Conservation (phyloP, 116 monocot species). For the Cymodocea nodosa region DNA sequence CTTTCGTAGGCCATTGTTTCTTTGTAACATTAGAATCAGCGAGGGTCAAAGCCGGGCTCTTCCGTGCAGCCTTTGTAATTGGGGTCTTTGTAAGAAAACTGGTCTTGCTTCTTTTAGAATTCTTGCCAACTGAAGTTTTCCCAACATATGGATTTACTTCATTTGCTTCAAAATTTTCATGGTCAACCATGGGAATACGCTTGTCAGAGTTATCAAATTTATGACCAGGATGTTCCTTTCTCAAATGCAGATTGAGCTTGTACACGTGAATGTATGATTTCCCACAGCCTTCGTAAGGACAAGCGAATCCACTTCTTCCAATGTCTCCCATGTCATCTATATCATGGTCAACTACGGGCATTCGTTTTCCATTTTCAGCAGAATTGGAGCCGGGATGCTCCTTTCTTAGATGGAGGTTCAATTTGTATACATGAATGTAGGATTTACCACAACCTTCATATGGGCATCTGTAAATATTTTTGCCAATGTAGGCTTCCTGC, state of each 20-base stretch:
- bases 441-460: conserved; percentile 68
- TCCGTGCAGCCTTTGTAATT: conserved; percentile 21
- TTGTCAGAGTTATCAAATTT: conserved; percentile 32
- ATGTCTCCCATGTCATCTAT: not conserved
- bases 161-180: conserved; percentile 5
- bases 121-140: conserved; percentile 19
- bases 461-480: conserved; percentile 39
- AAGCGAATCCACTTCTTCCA: conserved; percentile 8
- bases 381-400: conserved; percentile 53
- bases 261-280: conserved; percentile 84
- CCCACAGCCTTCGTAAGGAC: conserved; percentile 75
- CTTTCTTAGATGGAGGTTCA: conserved; percentile 65
- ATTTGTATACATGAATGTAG: conserved; percentile 85
- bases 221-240: conserved; percentile 53
- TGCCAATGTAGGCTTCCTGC: not conserved
- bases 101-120: conserved; percentile 34
- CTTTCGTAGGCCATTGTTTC: conserved; percentile 33
- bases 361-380: conserved; percentile 27
- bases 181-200: conserved; percentile 5
- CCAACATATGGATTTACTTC: not conserved
- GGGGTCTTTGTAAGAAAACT: conserved; percentile 14
- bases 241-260: conserved; percentile 77
- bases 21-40: conserved; percentile 7
- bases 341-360: conserved; percentile 3
- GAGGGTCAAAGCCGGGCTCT: conserved; percentile 12